These are phyloP conservation scores for Collybia sp. DNA, from an alignment of 768 basidiomycete genomes.

Conservation along the genomic window DNA sequence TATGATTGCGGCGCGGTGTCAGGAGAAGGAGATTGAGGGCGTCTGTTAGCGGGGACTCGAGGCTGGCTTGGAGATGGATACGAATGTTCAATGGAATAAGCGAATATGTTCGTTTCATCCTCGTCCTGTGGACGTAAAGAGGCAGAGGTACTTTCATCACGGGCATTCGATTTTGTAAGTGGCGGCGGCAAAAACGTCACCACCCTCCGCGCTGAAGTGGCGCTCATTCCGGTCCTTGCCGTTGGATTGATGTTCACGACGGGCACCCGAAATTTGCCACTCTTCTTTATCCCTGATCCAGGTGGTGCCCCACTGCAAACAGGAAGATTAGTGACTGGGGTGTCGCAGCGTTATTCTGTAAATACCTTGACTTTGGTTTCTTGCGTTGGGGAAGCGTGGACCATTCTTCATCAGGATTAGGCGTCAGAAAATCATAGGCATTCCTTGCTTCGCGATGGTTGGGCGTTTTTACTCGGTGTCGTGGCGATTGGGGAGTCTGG, in stretches of 20 bases:
- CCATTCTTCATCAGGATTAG: constrained; percentile 32
- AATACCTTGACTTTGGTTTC: constrained; percentile 20
- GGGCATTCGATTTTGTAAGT: neutral
- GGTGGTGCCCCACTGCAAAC: neutral
- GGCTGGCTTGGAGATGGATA: neutral
- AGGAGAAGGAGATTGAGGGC: neutral
- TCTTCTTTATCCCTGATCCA: constrained; percentile 1
- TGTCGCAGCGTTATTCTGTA: neutral
- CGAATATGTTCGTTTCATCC: neutral
- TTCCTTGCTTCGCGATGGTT: constrained; percentile 4
- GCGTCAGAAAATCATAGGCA: constrained; percentile 19
- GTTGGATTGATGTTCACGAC: neutral
- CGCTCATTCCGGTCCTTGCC: constrained; percentile 15
- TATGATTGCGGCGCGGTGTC: neutral
- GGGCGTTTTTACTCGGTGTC: too few relatives aligned
- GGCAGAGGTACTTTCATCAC: too few relatives aligned
- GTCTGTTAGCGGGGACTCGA: neutral
- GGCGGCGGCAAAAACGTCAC: constrained; percentile 21
- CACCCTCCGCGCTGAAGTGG: constrained; percentile 17
- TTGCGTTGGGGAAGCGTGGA: constrained; percentile 29
- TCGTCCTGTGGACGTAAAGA: neutral
- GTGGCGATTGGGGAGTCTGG: constrained; percentile 4
- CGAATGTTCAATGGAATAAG: neutral
- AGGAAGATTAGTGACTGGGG: neutral
- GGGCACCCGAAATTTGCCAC: constrained; percentile 11